Evolutionary conservation across 768 basidiomycete species (phyloP).

Genomic region (Arthromyces matolae): DNA sequence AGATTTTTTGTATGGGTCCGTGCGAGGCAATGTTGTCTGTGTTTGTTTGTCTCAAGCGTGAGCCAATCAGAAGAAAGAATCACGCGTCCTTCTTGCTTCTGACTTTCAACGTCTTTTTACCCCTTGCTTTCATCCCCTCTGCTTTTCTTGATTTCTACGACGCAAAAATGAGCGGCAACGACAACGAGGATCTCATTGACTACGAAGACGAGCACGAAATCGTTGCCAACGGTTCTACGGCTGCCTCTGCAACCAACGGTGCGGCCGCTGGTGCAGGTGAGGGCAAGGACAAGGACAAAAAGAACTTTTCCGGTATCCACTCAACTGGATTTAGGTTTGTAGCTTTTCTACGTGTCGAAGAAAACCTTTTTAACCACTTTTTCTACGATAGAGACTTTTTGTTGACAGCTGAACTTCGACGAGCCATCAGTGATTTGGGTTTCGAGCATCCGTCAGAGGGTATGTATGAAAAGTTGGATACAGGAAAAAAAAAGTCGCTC

Average conservation of each 20-base stretch:
- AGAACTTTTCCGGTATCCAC: conserved; percentile 99
- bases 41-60: conserved; percentile 23
- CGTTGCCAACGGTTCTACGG: conserved; percentile 53
- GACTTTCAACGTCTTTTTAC: conserved; percentile 22
- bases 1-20: conserved; percentile 27
- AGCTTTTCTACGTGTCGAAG: neutral
- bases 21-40: conserved; percentile 23
- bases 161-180: conserved; percentile 73
- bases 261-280: conserved; percentile 44
- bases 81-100: conserved; percentile 17
- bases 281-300: conserved; percentile 80
- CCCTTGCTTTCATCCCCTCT: too few relatives aligned
- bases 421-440: conserved; percentile 98
- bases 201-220: conserved; percentile 91
- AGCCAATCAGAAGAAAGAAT: conserved; percentile 27
- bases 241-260: conserved; percentile 44
- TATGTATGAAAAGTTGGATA: conserved; percentile 31
- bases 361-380: conserved; percentile 6
- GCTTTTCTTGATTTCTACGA: conserved; percentile 20
- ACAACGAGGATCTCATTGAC: conserved; percentile 91
- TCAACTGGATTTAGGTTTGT: conserved; percentile 97
- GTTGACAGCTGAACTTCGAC: conserved; percentile 93
- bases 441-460: conserved; percentile 99
- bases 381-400: conserved; percentile 78
- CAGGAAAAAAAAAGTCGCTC: neutral